Percentiles rank a stretch among this genome's conserved stretches.
phyloP scores from a whole-genome alignment of 257 asterid genomes.

The Nicotiana attenuata region DNA sequence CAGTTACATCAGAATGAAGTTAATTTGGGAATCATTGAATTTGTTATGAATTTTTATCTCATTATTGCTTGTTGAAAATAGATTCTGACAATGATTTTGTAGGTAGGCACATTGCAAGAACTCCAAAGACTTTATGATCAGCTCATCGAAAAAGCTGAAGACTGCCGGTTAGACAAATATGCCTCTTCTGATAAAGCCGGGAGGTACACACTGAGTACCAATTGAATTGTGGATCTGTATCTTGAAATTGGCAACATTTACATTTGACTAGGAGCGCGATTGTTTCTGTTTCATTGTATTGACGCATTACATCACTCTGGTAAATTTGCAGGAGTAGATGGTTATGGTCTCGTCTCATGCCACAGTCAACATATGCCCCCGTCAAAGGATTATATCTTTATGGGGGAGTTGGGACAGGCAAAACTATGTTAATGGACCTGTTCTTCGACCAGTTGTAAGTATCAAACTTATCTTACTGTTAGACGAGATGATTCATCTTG shows the following conservation, averaged over 20 bases:
- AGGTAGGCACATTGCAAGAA: constrained; percentile 82
- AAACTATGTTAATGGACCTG: constrained; percentile 96
- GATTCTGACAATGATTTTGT: constrained; percentile 26
- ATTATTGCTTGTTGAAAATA: neutral
- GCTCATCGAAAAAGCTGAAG: constrained; percentile 66
- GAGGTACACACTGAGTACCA: constrained; percentile 37
- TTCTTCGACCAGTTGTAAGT: constrained; percentile 70
- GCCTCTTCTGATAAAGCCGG: constrained; percentile 63
- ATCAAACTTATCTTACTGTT: neutral
- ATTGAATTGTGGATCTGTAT: neutral
- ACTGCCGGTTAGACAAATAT: constrained; percentile 72
- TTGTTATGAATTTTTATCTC: neutral
- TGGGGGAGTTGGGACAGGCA: constrained; percentile 98
- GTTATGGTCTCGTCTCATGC: constrained; percentile 89
- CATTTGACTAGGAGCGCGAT: neutral
- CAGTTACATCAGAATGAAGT: neutral
- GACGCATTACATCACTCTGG: neutral
- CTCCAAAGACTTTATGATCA: constrained; percentile 84
- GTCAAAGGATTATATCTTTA: constrained; percentile 91
- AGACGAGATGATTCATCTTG: neutral
- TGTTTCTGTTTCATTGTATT: neutral
- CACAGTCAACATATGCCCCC: constrained; percentile 53
- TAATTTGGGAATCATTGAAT: neutral
- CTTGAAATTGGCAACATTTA: neutral
- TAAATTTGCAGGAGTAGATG: constrained; percentile 70